Conservation (phyloP, 768 basidiomycete species). For the Tephrocybe sp. region DNA sequence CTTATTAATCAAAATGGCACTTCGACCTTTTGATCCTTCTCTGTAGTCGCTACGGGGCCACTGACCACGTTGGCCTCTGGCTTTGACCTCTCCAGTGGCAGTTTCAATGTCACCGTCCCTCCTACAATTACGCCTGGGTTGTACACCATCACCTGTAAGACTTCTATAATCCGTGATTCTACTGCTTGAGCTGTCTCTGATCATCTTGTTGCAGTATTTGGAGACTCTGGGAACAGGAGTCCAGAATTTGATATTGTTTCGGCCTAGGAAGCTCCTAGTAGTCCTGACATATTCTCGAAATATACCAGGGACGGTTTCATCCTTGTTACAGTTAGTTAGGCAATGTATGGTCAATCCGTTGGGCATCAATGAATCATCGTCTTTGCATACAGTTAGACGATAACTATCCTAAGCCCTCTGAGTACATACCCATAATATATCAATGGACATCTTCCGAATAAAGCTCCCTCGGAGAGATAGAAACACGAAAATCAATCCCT, state of each 20-base stretch:
- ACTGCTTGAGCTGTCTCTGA: not conserved
- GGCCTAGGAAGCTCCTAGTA: not conserved
- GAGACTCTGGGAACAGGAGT: slow-evolving; percentile 48
- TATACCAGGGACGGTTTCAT: not conserved
- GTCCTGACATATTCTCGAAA: not conserved
- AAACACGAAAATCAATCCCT: slow-evolving; percentile 4
- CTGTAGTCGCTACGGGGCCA: not conserved
- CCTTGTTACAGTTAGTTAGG: not conserved
- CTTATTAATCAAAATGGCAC: not conserved
- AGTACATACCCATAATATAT: not conserved
- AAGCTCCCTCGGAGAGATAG: not conserved
- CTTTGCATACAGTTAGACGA: not conserved
- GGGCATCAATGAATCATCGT: not conserved
- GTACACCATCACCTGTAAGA: slow-evolving; percentile 45
- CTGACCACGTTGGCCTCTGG: slow-evolving; percentile 23
- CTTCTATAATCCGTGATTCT: not conserved
- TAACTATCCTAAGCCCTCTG: not conserved
- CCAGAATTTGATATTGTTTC: slow-evolving; percentile 34
- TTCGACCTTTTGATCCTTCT: not conserved
- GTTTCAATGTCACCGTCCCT: slow-evolving; percentile 36
- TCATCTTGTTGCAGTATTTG: slow-evolving; percentile 37
- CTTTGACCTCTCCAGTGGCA: slow-evolving; percentile 37
- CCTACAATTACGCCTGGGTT: slow-evolving; percentile 27
- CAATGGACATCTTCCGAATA: not conserved
- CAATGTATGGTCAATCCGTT: no score